Evolutionary conservation across 2,329 filamentous ascomycete genomes (phyloP), one percentile per base, ranked within the genome.

Genomic region (Xylariaceae sp.): DNA sequence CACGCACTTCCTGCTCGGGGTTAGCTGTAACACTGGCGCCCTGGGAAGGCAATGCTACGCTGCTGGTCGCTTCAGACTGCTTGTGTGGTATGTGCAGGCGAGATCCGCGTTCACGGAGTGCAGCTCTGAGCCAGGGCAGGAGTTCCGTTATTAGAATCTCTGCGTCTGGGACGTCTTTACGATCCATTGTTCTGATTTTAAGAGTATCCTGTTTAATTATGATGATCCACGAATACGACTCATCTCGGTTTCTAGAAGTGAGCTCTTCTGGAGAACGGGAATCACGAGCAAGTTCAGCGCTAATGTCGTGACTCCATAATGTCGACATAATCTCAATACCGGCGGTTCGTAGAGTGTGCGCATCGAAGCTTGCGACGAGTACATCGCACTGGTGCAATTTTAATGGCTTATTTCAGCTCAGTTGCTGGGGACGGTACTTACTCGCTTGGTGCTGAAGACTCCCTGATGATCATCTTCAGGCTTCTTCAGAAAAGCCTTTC

Each of bases 321-420:
- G 82, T 83, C 52, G 88, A 85, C 7, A 97, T 76, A 35, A 97
- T 79, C 60, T 89, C 87, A 20, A 96, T 77, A 1, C 92, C 92
- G 0, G 82, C 81, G 0, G 87, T 88, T 32, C 90, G 85, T 10
- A 97, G 81, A 3, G 91, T 82, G 3, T 84, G 81, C 0, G 87
- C 76, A 66, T 96, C 92, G 64, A 96, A 95, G 64, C 91, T 93
- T 9, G 92, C 89, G 30, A 99, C 86, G 3, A 97, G 83, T 11
- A 94, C 89, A 70, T 97, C 92, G 66, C 92, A 96, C 79, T 91
- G 64, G n/a, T 20, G 4, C 27, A 26, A 23, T 15, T 45, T 64
- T 61, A 64, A 55, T 56, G 48, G 23, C 46, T 21, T 20, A 32
- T 13, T n/a, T 36, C 35, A 8, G 2, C 6, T 16, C 35, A n/a